These are phyloP conservation scores for Hypericum perforatum DNA, from an alignment of 345 rosid genomes.

Conservation along the genomic window DNA sequence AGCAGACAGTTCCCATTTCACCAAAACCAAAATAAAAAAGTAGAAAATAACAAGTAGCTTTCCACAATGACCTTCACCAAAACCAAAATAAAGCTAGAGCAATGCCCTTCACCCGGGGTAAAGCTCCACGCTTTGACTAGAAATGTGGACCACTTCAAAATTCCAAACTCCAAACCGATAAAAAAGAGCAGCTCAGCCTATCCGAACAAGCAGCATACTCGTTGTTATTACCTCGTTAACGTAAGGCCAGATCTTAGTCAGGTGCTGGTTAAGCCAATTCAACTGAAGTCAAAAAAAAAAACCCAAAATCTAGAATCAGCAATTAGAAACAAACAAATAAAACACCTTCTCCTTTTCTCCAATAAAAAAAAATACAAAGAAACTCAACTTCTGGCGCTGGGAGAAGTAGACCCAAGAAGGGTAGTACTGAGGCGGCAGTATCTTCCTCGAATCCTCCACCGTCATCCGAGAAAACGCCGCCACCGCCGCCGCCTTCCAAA, in stretches of 20 bases:
- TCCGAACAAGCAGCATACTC: neutral
- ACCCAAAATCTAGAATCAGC: slow-evolving; percentile 12
- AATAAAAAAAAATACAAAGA: neutral
- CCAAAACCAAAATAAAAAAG: too few species aligned
- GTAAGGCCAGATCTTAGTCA: slow-evolving; percentile 94
- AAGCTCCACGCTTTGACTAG: neutral
- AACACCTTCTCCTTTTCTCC: neutral
- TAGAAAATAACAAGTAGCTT: too few species aligned
- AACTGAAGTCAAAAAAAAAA: slow-evolving; percentile 40
- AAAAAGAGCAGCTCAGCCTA: neutral
- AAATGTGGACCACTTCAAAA: slow-evolving; percentile 8
- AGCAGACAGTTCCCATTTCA: too few species aligned
- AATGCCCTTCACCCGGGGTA: too few species aligned
- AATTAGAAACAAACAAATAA: neutral
- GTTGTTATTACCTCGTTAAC: slow-evolving; percentile 52
- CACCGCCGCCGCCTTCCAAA: slow-evolving; percentile 54
- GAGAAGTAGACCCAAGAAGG: slow-evolving; percentile 99
- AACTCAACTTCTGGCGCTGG: slow-evolving; percentile 75
- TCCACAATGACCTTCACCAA: too few species aligned
- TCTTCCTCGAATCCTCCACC: slow-evolving; percentile 82
- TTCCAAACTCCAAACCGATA: neutral
- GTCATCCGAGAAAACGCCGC: slow-evolving; percentile 98
- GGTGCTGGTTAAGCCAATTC: slow-evolving; percentile 83
- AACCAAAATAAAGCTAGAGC: too few species aligned
- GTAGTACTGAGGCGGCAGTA: slow-evolving; percentile 65